Evolutionary conservation across 1,284 basidiomycete species (phyloP), one percentile per base, ranked within the genome.

Genomic region (Pterulicium gracile): DNA sequence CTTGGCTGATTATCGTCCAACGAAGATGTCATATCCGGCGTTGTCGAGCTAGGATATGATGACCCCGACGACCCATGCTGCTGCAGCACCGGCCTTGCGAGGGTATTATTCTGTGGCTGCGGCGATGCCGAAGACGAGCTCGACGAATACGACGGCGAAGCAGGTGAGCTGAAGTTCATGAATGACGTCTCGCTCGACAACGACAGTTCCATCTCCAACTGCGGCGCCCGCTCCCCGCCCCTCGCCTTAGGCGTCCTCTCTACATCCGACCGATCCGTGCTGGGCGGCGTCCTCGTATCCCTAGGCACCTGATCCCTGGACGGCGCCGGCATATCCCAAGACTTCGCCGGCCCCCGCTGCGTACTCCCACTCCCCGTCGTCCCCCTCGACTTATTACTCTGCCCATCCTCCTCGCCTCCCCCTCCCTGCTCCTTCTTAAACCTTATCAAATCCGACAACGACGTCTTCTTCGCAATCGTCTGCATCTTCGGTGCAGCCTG

Each of bases 371-470:
- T 67, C 24, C 65, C 56, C 52, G 64, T 73, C 23, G 69, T 71
- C 19, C 75, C 69, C 15, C 36, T 13, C 5, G 36, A 39, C 15
- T 39, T 39, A 17, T 72, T 73, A 45, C 61, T 64, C 39, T 62
- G 63, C 18, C 73, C 63, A 44, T 81, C 80, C 53, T 84, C 84
- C 47, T 83, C 81, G 23, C 69, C 62, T 27, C 65, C 66, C 36
- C 76, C 55, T 23, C 77, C 78, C 44, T 63, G 72, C 24, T 75
- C 74, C 56, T 76, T 77, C 49, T 70, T 68, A 46, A 60, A 58
- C 32, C 67, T 62, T 44, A 82, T 65, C 45, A 84, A 60, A 55
- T 86, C 83, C 12, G 81, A 75, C 23, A 83, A 60, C 0, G 78
- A 80, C 12, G 75, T 68, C 56, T 81, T 82, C 64, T 78, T 80